Percentiles rank a stretch among this genome's conserved stretches.
These are phyloP conservation scores for California macrophylla DNA, from an alignment of 441 rosid species.

Conservation along the genomic window DNA sequence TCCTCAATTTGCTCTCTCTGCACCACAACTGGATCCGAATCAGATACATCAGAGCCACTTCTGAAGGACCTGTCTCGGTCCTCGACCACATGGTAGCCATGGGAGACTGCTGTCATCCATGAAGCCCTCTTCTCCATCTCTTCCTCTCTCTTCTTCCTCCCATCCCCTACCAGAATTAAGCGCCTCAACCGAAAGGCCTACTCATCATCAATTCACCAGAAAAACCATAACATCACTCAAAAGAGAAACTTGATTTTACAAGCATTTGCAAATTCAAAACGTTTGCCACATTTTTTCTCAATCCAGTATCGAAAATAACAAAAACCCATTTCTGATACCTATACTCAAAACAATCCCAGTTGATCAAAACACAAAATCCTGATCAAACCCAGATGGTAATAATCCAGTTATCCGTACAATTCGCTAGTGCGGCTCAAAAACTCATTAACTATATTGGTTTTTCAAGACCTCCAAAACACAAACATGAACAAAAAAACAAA, in stretches of 20 bases:
- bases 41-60: slow-evolving; percentile 18
- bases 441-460: not conserved
- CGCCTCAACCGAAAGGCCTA: slow-evolving; percentile 40
- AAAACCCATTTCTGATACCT: not conserved
- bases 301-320: not conserved
- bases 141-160: slow-evolving; percentile 24
- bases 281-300: not conserved
- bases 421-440: not conserved
- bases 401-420: not conserved
- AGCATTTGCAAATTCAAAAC: not conserved
- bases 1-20: slow-evolving; percentile 58
- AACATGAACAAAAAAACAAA: not conserved
- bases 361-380: not conserved
- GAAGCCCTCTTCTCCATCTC: slow-evolving; percentile 31
- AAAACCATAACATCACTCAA: not conserved
- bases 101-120: slow-evolving; percentile 57
- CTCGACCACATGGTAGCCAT: slow-evolving; percentile 50
- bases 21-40: slow-evolving; percentile 38
- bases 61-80: slow-evolving; percentile 21
- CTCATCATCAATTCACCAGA: not conserved
- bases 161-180: slow-evolving; percentile 25
- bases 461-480: not conserved
- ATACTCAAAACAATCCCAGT: not conserved
- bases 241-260: not conserved
- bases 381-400: not conserved